Evolutionary conservation across 2,329 filamentous ascomycete species (phyloP), one percentile per base, ranked within the genome.

Genomic region (Fonsecaea nubica): DNA sequence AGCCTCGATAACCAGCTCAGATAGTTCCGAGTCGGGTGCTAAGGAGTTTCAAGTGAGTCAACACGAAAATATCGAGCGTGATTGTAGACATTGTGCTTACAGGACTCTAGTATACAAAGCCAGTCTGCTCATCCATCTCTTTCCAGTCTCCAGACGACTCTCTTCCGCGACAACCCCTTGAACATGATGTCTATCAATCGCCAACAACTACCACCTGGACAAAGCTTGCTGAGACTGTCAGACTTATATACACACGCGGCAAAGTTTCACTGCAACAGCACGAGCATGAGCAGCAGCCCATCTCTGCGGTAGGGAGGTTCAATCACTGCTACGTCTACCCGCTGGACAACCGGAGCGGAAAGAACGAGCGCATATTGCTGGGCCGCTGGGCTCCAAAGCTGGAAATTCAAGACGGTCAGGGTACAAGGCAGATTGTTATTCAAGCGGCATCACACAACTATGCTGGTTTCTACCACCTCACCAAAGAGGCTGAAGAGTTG

Each of bases 391-490:
- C 21, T 45, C 50, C 58, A 13, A 33, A 38, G n/a, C 40, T 58
- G 18, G 42, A 45, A 38, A 45, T 65, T 7, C 48, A 30, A 30
- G 52, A 65, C 9, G 58, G 58, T 3, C 33, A 35, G 15, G 63
- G 59, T 0, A 58, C 42, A 4, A 15, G 13, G 35, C 57, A 62
- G 45, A 45, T 18, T 7, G 63, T 65, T n/a, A 65, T 65, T 48
- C 58, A 65, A 48, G 58, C 63, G 10, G 58, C 63, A 2, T 65
- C 63, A 3, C 63, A 65, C 50, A 65, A 65, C 59, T 65, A 65
- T 52, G 58, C 58, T 12, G 63, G 63, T 40, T 62, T 65, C 53
- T 62, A 62, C 36, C n/a, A 18, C 18, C 50, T 50, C 12, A 62
- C 50, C 7, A 21, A 45, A 38, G 63, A 62, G 13, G 13, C 42